Base-by-base conservation (phyloP, 176 grass and related monocot species). In the Oryza nivara region DNA sequence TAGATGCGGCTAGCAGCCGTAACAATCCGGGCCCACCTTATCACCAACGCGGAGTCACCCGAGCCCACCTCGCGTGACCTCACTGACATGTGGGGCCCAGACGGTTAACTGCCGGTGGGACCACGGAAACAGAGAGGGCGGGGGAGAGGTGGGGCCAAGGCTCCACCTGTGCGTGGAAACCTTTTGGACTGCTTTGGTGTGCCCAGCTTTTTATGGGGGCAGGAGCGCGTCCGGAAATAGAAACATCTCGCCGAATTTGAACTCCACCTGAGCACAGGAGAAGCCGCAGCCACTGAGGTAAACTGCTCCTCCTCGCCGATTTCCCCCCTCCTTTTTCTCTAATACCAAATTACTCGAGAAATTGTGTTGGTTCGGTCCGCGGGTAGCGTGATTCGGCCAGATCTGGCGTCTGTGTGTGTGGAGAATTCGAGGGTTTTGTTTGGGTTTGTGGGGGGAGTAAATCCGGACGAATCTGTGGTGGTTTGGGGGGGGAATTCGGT, bases 201-300 rank as follows among this genome's bases (percentile, higher is more conserved):
- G 43, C 11, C 5, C 9, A 1, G 12, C 71, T 14, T 73, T 44
- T 83, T 84, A 83, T 2, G 7, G 58, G 58, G 12, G 28, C 68
- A 48, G 54, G 16, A 36, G 34, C 28, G 72, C 80, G 66, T 47
- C 51, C 20, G 51, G 67, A 78, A 72, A 25, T 12, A n/a, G 72
- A 60, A 64, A 19, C 72, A 71, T 40, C 38, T 10, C 16, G 5
- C 45, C 35, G 60, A 19, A 44, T 68, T 74, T 56, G 43, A 78
- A 65, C 45, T 4, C 46, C 66, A n/a, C 20, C n/a, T 63, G 79
- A 71, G 80, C 68, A 63, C 48, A 44, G 67, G 46, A 20, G 68
- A 26, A 52, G 35, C 56, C 41, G 35, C 14, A 52, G 74, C 16
- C 69, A 68, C 12, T 1, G 36, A 79, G 81, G 87, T 88, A 84